Evolutionary conservation across 73 alveolate species (phyloP).

Genomic region (Effrenium voratum): DNA sequence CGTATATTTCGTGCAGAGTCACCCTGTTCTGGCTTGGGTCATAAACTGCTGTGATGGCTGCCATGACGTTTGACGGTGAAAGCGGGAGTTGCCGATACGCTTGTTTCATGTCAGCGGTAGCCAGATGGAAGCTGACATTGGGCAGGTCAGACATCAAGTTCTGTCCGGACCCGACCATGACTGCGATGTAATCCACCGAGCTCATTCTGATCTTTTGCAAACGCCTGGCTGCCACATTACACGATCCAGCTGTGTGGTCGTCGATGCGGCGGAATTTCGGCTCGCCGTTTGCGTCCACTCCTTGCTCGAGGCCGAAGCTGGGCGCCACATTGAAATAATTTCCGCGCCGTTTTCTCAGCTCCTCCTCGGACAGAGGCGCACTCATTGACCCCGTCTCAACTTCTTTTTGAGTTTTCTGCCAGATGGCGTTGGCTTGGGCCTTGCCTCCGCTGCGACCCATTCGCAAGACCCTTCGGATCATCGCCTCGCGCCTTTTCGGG

Average conservation of each 20-base stretch:
- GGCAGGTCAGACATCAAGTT: too few species aligned
- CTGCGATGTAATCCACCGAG: background rate
- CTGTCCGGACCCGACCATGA: background rate
- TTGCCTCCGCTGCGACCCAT: background rate
- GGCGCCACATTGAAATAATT: background rate
- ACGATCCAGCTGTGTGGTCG: background rate
- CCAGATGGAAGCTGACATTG: background rate
- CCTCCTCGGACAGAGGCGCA: background rate
- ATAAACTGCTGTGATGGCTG: constrained; percentile 2
- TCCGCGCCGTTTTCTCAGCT: background rate
- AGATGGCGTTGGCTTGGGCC: background rate
- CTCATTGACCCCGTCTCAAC: constrained; percentile 13
- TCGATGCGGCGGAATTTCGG: background rate
- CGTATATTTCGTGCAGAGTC: background rate
- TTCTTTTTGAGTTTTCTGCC: constrained; percentile 1
- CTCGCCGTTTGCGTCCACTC: background rate
- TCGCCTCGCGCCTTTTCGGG: background rate
- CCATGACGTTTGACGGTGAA: background rate
- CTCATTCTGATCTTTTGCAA: constrained; percentile 9
- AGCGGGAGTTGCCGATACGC: constrained; percentile 38
- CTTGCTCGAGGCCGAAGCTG: constrained; percentile 4
- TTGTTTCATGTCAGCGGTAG: background rate
- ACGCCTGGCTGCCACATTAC: background rate
- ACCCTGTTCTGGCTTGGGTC: background rate
- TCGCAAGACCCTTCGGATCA: background rate